A percentile compares a stretch with the other conserved stretches of the same genome.
Evolutionary conservation across 108 stramenopile species (phyloP).

Genomic region (Cyclotella atomus): DNA sequence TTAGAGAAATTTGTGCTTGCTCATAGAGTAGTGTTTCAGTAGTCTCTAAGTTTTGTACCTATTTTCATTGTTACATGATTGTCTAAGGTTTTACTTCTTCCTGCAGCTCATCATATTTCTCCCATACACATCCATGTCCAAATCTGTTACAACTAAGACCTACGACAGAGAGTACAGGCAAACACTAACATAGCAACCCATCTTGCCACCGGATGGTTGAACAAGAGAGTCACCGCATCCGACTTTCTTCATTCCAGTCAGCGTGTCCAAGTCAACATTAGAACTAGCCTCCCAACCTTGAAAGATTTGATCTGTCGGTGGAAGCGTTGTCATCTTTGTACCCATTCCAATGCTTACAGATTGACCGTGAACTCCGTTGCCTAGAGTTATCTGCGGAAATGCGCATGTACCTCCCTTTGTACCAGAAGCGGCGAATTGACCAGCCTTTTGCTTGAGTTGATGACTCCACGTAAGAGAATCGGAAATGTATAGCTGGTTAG

Average conservation of each 20-base stretch:
- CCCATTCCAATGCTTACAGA: not conserved
- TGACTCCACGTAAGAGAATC: not conserved
- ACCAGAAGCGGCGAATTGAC: not conserved
- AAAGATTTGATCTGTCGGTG: not conserved
- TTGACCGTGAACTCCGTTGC: not conserved
- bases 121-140: too few species aligned
- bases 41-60: too few species aligned
- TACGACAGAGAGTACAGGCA: not conserved
- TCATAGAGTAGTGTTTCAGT: too few species aligned
- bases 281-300: slow-evolving; percentile 5
- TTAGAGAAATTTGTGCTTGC: too few species aligned
- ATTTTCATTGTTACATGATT: too few species aligned
- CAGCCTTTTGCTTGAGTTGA: not conserved
- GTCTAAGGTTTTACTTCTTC: too few species aligned
- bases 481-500: not conserved
- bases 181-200: slow-evolving; percentile 5
- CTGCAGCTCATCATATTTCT: too few species aligned
- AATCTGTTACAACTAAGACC: too few species aligned
- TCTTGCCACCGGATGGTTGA: not conserved
- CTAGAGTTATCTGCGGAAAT: not conserved
- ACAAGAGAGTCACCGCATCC: not conserved
- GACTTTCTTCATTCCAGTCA: not conserved
- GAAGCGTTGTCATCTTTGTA: not conserved
- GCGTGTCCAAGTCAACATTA: not conserved
- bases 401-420: not conserved